Evolutionary conservation across 352 stramenopile species (phyloP), one percentile per base, ranked within the genome.

Genomic region (Globisporangium abappressorium): DNA sequence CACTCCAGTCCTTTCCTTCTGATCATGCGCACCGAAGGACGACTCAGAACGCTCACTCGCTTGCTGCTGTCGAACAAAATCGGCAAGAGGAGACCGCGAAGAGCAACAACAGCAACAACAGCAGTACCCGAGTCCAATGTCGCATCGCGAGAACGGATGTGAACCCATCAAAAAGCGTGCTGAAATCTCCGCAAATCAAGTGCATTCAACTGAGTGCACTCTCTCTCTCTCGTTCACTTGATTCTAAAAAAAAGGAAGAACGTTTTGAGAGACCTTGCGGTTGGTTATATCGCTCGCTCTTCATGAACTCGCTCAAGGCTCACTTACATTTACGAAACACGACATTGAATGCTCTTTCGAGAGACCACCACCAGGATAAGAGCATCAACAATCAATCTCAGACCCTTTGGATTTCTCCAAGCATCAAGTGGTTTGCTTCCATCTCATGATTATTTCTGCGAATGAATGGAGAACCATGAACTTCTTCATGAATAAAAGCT

Each of bases 211-310:
- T 46, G 38, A 46, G 38, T 20, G 38, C 38, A 46, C 38, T 43
- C 15, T 20, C 41, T 49, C 41, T 49, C 15, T 22, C 43, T 20
- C 15, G 18, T 51, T n/a, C 43, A 5, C 43, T 51, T 51, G 43
- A 51, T 51, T 51, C 43, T 51, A 41, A 41, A 49, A 47, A 46
- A 49, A 49, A 49, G 41, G 41, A 49, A 49, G 41, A 49, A 49
- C 41, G 14, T 49, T 49, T 49, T 20, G 15, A 20, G 41, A 47
- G 41, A 49, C 15, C 3, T n/a, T 49, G 14, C 6, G 12, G 38
- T 46, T 5, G 38, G 38, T 46, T 18, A 4, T 41, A 2, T 5
- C 5, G 41, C 2, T 43, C 9, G 36, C 41, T 18, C 1, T n/a
- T n/a, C 41, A 49, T 49, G 41, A 49, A 8, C 41, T n/a, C 41